Percentiles rank a stretch among this genome's conserved stretches.
These are phyloP conservation scores for Isatis tinctoria DNA, from an alignment of 345 rosid genomes.

Conservation along the genomic window DNA sequence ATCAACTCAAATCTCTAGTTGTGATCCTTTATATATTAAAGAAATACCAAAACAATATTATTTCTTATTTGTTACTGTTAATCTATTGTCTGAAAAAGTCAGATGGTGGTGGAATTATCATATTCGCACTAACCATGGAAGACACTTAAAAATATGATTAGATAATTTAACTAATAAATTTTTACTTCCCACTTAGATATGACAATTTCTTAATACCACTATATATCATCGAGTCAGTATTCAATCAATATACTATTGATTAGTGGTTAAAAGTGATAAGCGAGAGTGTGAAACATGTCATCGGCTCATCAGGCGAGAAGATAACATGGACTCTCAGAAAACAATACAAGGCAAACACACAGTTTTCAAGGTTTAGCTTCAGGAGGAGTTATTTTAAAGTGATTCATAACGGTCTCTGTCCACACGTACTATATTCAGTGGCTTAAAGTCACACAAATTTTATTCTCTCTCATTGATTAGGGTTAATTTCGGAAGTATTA, in stretches of 20 bases:
- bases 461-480: too few species aligned
- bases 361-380: too few species aligned
- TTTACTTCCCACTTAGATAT: not conserved
- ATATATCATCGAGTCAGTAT: not conserved
- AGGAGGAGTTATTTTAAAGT: too few species aligned
- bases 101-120: not conserved
- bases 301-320: not conserved
- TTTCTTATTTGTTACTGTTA: not conserved
- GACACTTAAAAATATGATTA: slow-evolving; percentile 4
- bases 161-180: not conserved
- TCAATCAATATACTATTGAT: not conserved
- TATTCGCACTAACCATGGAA: slow-evolving; percentile 1
- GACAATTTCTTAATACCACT: not conserved
- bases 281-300: not conserved
- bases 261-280: not conserved
- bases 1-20: not conserved
- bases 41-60: not conserved
- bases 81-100: not conserved
- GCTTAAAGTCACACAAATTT: too few species aligned
- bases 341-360: not conserved
- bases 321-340: not conserved
- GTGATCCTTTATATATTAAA: not conserved
- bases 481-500: too few species aligned
- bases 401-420: too few species aligned
- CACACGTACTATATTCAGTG: too few species aligned